Evolutionary conservation across 805 yeast genomes (phyloP).

Genomic region (Kazachstania taianensis): DNA sequence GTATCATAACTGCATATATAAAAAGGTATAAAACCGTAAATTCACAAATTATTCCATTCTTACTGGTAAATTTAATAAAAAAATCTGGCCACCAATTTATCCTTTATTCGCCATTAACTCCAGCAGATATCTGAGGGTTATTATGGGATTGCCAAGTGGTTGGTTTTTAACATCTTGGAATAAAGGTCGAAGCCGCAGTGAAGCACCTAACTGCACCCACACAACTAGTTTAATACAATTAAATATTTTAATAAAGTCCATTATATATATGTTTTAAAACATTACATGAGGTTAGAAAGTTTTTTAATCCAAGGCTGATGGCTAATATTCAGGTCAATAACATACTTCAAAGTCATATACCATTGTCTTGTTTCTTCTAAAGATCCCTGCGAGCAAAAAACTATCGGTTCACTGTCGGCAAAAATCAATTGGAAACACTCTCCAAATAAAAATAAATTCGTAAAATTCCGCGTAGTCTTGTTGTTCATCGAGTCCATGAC

Average conservation of each 20-base stretch:
- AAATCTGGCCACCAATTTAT: no score
- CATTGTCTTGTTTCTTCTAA: slow-evolving; percentile 51
- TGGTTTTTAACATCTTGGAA: no score
- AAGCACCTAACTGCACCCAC: no score
- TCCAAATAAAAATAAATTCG: slow-evolving; percentile 59
- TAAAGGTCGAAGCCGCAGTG: no score
- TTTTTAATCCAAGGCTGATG: slow-evolving; percentile 54
- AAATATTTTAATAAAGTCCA: no score
- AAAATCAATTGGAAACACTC: slow-evolving; percentile 70
- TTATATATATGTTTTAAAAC: no score
- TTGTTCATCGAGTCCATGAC: slow-evolving; percentile 27
- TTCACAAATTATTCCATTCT: background rate
- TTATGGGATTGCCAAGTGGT: no score
- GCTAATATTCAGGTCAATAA: slow-evolving; percentile 45
- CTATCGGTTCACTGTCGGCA: slow-evolving; percentile 70
- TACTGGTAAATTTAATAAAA: no score
- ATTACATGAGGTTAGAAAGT: background rate
- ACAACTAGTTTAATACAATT: no score
- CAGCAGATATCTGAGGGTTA: no score
- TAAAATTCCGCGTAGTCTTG: slow-evolving; percentile 44
- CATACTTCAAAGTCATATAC: slow-evolving; percentile 49
- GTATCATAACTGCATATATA: no score
- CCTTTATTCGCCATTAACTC: no score
- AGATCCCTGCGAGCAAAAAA: slow-evolving; percentile 69
- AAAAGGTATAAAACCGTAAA: background rate